These are phyloP conservation scores for Linnemannia schmuckeri DNA, from an alignment of 192 early-diverging fungal genomes.

Conservation along the genomic window DNA sequence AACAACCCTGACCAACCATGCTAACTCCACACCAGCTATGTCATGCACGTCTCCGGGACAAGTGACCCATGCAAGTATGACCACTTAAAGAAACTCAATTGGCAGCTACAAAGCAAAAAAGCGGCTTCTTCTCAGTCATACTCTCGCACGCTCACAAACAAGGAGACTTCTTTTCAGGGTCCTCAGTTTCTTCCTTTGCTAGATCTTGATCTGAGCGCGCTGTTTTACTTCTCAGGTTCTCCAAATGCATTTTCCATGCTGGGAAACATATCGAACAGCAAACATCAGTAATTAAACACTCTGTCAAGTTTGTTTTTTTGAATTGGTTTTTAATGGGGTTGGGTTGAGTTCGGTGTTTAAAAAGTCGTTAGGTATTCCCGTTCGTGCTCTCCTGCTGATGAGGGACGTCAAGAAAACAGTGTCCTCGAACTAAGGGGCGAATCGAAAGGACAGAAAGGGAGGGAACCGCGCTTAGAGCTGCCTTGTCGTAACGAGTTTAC, in stretches of 20 bases:
- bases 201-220: no score
- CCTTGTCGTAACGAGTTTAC: conserved; percentile 35
- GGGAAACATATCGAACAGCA: not conserved
- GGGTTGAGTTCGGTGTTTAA: not conserved
- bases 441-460: not conserved
- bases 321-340: conserved; percentile 1
- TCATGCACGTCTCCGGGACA: not conserved
- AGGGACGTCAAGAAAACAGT: not conserved
- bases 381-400: not conserved
- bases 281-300: not conserved
- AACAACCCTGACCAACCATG: no score
- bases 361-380: not conserved
- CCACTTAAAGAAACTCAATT: not conserved
- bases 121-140: no score
- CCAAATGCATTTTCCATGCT: no score
- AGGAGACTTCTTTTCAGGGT: no score
- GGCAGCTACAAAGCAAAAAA: not conserved
- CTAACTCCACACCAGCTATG: not conserved
- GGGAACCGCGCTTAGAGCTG: conserved; percentile 32
- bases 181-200: no score
- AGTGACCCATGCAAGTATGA: not conserved
- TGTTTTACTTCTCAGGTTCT: no score
- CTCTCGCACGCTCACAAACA: no score
- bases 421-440: not conserved
- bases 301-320: conserved; percentile 1